Evolutionary conservation across 305 asterid genomes (phyloP).

Genomic region (Fraxinus albicans): DNA sequence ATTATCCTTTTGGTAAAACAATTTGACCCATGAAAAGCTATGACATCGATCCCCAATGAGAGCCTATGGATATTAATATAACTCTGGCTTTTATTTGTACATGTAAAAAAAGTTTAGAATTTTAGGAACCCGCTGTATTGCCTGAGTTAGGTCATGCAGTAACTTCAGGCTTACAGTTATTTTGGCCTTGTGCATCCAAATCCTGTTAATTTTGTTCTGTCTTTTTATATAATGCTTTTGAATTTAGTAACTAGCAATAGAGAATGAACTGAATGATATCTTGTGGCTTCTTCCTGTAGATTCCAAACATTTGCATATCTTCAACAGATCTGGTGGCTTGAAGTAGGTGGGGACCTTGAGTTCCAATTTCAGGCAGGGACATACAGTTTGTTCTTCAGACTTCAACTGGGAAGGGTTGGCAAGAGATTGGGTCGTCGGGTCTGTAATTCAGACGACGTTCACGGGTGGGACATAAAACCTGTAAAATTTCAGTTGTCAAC

Average conservation of each 20-base stretch:
- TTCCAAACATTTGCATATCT: constrained; percentile 72
- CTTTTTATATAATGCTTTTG: not conserved
- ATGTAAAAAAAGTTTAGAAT: too few relatives aligned
- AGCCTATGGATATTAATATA: not conserved
- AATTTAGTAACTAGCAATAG: not conserved
- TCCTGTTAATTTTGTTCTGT: not conserved
- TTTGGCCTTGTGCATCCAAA: not conserved
- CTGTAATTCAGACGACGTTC: constrained; percentile 44
- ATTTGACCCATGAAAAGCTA: not conserved
- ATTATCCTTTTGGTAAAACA: not conserved
- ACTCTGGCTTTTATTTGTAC: not conserved
- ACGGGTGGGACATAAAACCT: constrained; percentile 82
- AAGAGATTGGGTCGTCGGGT: constrained; percentile 38
- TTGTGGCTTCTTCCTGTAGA: constrained; percentile 31
- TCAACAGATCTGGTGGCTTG: constrained; percentile 85
- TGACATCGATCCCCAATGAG: not conserved
- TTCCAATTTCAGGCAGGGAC: constrained; percentile 15
- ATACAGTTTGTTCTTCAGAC: not conserved
- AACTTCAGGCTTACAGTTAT: not conserved
- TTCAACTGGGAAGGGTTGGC: not conserved
- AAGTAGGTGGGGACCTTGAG: constrained; percentile 66
- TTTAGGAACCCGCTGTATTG: too few relatives aligned
- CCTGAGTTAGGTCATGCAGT: too few relatives aligned
- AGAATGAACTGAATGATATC: not conserved
- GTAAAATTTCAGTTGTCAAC: constrained; percentile 60